Conservation (phyloP, 1,284 basidiomycete species). For the Pseudozyma thailandica region DNA sequence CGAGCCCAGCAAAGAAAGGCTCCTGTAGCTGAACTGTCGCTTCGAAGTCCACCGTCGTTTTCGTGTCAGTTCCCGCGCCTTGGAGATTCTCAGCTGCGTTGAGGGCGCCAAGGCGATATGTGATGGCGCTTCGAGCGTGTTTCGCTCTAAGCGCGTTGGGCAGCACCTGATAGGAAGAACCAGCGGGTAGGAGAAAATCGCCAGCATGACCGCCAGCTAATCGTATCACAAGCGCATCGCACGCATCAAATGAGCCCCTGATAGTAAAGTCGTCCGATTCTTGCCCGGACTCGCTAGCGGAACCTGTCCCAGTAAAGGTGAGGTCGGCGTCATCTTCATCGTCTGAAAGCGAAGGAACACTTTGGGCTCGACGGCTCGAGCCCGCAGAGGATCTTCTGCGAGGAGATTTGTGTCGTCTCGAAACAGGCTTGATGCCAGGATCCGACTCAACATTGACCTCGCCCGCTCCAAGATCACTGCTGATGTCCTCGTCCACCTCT, state of each 20-base stretch:
- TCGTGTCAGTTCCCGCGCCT: not conserved
- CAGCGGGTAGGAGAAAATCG: conserved; percentile 1
- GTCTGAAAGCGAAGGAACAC: conserved; percentile 10
- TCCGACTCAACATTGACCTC: conserved; percentile 44
- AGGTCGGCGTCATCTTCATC: conserved; percentile 42
- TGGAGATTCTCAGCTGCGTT: too few species aligned
- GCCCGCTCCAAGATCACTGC: conserved; percentile 3
- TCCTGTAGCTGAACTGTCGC: conserved; percentile 17
- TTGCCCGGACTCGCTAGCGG: conserved; percentile 10
- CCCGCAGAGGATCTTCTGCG: conserved; percentile 5
- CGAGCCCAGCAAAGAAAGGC: conserved; percentile 38
- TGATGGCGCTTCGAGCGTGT: conserved; percentile 9
- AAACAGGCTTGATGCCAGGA: conserved; percentile 29
- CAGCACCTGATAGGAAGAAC: not conserved
- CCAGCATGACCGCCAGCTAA: conserved; percentile 30
- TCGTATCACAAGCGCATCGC: conserved; percentile 34
- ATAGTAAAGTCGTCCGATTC: conserved; percentile 34
- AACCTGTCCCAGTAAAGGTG: conserved; percentile 17
- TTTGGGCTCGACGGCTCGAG: conserved; percentile 12
- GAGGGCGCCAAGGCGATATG: conserved; percentile 11
- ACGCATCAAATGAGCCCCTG: conserved; percentile 36
- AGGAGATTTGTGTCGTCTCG: conserved; percentile 1
- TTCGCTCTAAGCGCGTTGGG: conserved; percentile 26
- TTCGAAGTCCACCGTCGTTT: conserved; percentile 11
- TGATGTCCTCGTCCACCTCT: conserved; percentile 38